Percentiles rank a stretch among this genome's conserved stretches.
These are phyloP conservation scores for Coemansia sp. DNA, from an alignment of 192 early-diverging fungal species.

Conservation along the genomic window DNA sequence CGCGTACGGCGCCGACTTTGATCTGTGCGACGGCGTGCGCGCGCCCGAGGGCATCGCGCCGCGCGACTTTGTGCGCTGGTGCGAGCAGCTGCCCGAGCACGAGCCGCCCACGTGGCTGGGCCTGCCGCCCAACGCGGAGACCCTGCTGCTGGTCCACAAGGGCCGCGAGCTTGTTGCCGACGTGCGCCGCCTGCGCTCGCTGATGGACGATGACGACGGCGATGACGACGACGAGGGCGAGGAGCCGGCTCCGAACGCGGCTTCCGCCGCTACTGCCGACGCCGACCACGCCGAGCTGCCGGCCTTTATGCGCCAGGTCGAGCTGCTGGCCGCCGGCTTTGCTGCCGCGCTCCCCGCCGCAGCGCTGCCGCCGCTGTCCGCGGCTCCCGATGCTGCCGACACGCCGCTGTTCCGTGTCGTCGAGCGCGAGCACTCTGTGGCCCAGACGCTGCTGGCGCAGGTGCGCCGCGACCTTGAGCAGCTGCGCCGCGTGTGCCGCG, in stretches of 20 bases:
- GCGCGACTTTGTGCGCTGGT: conserved; percentile 88
- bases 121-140: conserved; percentile 89
- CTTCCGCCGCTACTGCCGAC: not conserved
- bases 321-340: conserved; percentile 57
- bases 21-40: conserved; percentile 57
- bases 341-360: conserved; percentile 51
- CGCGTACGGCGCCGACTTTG: conserved; percentile 78
- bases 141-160: conserved; percentile 76
- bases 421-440: conserved; percentile 70
- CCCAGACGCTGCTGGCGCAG: conserved; percentile 53
- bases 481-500: conserved; percentile 64
- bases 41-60: conserved; percentile 84
- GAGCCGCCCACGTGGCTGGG: conserved; percentile 98
- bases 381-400: not conserved
- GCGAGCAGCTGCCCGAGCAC: conserved; percentile 75
- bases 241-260: not conserved
- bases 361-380: conserved; percentile 4
- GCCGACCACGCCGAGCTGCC: conserved; percentile 55
- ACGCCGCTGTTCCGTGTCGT: conserved; percentile 81
- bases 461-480: conserved; percentile 67
- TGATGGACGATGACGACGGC: conserved; percentile 72
- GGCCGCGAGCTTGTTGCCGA: conserved; percentile 78
- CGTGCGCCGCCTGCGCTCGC: conserved; percentile 75
- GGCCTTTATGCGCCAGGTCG: conserved; percentile 70
- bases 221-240: not conserved